Conservation (phyloP, 139 green algal species). For the Yamagishiella unicocca region DNA sequence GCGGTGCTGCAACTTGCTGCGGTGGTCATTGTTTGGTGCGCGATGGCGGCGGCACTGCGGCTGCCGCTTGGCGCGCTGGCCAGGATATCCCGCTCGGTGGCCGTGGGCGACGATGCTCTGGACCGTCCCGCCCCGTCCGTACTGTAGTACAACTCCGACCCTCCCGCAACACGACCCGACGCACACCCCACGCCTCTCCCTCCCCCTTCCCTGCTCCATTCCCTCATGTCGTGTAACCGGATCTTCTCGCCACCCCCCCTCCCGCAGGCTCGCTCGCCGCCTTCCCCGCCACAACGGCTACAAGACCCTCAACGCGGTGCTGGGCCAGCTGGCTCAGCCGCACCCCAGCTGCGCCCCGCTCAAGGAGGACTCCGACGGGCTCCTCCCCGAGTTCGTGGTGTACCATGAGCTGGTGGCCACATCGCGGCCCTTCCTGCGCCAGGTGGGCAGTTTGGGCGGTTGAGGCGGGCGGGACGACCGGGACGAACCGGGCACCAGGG, state of each 20-base stretch:
- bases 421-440: constrained; percentile 78
- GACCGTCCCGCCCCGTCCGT: no score
- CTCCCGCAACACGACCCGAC: no score
- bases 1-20: no score
- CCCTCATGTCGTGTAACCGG: no score
- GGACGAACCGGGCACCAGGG: background rate
- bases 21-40: no score
- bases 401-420: constrained; percentile 94
- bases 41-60: no score
- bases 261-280: constrained; percentile 78
- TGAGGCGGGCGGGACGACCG: no score
- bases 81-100: no score
- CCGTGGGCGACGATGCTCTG: no score
- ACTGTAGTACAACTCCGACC: no score
- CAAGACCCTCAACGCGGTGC: constrained; percentile 71
- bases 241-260: background rate
- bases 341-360: constrained; percentile 77
- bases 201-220: background rate
- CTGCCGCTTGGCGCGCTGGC: no score
- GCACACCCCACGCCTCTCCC: background rate
- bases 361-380: constrained; percentile 85
- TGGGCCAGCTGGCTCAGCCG: constrained; percentile 76
- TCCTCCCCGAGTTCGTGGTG: constrained; percentile 94
- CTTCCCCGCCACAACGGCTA: constrained; percentile 94
- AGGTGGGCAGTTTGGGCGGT: constrained; percentile 52